These are phyloP conservation scores for Cucumis melo DNA, from an alignment of 306 rosid species.

Conservation along the genomic window DNA sequence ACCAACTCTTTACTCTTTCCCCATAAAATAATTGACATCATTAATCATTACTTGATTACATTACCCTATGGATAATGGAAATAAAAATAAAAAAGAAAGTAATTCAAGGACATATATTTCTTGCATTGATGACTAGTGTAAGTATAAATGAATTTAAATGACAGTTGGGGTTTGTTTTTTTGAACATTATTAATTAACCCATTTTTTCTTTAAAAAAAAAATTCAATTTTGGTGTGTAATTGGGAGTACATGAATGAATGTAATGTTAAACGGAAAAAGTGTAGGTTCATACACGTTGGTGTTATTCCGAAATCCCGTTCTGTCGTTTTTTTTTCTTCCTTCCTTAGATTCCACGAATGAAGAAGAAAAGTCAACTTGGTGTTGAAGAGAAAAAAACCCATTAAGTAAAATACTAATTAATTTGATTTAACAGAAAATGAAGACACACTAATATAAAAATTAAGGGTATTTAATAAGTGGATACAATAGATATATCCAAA, in stretches of 20 bases:
- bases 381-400: background rate
- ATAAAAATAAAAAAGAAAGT: background rate
- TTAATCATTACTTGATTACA: background rate
- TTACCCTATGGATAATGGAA: background rate
- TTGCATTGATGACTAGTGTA: background rate
- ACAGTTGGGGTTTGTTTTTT: background rate
- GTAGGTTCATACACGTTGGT: constrained; percentile 1
- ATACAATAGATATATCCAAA: background rate
- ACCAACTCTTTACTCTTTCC: background rate
- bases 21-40: background rate
- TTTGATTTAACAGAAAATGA: background rate
- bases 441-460: background rate
- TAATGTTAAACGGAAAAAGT: background rate
- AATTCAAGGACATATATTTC: background rate
- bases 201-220: background rate
- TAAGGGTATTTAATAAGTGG: background rate
- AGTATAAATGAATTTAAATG: background rate
- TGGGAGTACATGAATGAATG: background rate
- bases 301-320: constrained; percentile 4
- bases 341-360: background rate
- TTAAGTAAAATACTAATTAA: background rate
- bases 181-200: too few relatives aligned
- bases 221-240: background rate
- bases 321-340: background rate
- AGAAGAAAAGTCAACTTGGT: background rate